Evolutionary conservation across 2,329 filamentous ascomycete species (phyloP), one percentile per base, ranked within the genome.

Genomic region (Diaporthe velutina): DNA sequence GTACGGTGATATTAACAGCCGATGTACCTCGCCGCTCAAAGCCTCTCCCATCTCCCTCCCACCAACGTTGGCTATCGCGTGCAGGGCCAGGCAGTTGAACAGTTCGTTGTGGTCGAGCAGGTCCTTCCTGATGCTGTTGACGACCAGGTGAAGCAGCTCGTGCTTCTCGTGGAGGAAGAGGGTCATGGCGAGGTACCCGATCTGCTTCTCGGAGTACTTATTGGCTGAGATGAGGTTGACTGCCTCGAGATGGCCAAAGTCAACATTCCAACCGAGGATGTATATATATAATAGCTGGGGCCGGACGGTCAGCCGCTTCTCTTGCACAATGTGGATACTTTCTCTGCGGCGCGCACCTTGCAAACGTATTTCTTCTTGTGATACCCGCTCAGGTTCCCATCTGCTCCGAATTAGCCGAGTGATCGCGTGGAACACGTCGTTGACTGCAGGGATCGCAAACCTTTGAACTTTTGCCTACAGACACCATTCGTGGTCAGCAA

Each of bases 301-400:
- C n/a, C n/a, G 12, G 38, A n/a, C 40, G 74, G 83, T 78, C 70
- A 76, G 74, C 35, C 52, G 25, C 19, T 35, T 60, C 17, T 35
- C 54, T 71, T 33, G 25, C 45, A 68, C 64, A 28, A 12, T 2
- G 22, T 33, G 35, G 30, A 40, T 70, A 42, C 9, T 22, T 28
- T 73, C 79, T 75, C 40, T 45, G 60, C 52, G 40, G n/a, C 8
- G 70, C 83, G 73, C 86, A 92, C 90, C 88, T 99, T 99, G 94
- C 97, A 99, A 79, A 99, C 97, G 83, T 99, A 99, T 94, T 99
- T 99, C 90, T 99, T 99, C 89, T 97, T 98, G 88, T 98, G 95
- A 83, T 99, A 99, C 78, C 97, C 97, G 82, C 93, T 98, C 74
- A 99, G 88, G 82, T 90, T 97, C 78, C 95, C 96, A 83, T 97